Evolutionary conservation across 495 filamentous ascomycete genomes (phyloP).

Genomic region (Aspergillus bertholletiae): DNA sequence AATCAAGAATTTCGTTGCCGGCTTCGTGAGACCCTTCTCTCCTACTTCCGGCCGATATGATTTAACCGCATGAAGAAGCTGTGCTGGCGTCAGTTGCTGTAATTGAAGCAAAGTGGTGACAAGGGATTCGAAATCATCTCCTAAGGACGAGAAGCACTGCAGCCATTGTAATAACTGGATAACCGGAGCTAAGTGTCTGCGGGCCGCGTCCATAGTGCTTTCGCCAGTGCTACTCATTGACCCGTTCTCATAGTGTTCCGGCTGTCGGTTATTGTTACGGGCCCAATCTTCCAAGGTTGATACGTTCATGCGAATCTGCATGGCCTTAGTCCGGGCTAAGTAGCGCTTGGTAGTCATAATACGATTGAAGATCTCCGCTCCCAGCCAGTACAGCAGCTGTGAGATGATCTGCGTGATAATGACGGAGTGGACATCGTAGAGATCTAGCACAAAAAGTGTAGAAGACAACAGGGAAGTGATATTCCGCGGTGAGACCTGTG

Average conservation of each 20-base stretch:
- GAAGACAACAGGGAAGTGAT: slow-evolving; percentile 96
- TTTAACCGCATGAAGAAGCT: slow-evolving; percentile 88
- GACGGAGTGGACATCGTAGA: slow-evolving; percentile 98
- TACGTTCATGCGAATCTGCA: slow-evolving; percentile 99
- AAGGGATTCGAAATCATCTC: slow-evolving; percentile 86
- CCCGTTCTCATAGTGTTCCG: slow-evolving; percentile 93
- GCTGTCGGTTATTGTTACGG: slow-evolving; percentile 83
- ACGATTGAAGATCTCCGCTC: slow-evolving; percentile 95
- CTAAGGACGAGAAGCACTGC: slow-evolving; percentile 93
- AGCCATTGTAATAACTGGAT: slow-evolving; percentile 97
- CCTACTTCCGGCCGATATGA: slow-evolving; percentile 94
- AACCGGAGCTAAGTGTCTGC: slow-evolving; percentile 80
- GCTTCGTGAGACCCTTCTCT: slow-evolving; percentile 84
- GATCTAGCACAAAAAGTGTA: slow-evolving; percentile 92
- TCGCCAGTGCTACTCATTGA: slow-evolving; percentile 85
- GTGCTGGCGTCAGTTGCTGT: slow-evolving; percentile 75
- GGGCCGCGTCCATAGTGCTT: slow-evolving; percentile 74
- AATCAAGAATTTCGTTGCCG: slow-evolving; percentile 79
- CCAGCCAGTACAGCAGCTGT: slow-evolving; percentile 94
- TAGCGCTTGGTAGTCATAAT: slow-evolving; percentile 95
- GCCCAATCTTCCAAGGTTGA: slow-evolving; percentile 97
- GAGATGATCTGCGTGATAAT: slow-evolving; percentile 89
- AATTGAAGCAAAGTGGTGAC: slow-evolving; percentile 87
- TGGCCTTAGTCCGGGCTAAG: slow-evolving; percentile 93
- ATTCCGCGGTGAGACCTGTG: slow-evolving; percentile 88